Evolutionary conservation across 1,284 basidiomycete genomes (phyloP), one percentile per base, ranked within the genome.

Genomic region (Irpex lacteus): DNA sequence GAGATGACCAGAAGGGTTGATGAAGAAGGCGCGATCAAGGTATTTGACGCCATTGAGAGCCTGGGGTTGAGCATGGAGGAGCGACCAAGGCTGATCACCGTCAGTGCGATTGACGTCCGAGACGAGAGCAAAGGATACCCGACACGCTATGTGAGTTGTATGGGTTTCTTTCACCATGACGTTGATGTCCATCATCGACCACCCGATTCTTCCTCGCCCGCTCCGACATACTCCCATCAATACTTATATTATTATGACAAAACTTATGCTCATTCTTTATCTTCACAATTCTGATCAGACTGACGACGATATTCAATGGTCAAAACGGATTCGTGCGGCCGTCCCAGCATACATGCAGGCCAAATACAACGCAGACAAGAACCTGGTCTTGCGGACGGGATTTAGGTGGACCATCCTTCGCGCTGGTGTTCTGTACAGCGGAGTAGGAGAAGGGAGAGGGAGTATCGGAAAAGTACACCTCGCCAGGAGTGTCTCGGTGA

Each of bases 391-490:
- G 55, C 82, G 89, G 36, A 82, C 80, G 18, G 72, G 80, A 0
- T 89, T 93, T 76, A 81, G 86, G 55, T 92, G 85, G 85, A 87
- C 86, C 6, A 88, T 92, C 52, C 75, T 93, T 13, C 84, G 91
- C 3, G 90, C 91, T 2, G 87, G 87, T 2, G 76, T 76, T 0
- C 77, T 93, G 15, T 80, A 76, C 0, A 80, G 90, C 64, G 79
- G 81, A 1, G 77, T 83, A 0, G 85, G 85, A 0, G 81, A 77
- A 1, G 86, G 86, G 1, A 83, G 77, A 50, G 85, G 81, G 0
- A 71, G 76, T 26, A 76, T 91, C 54, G 90, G 90, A 4, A 76
- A 77, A 61, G 86, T 85, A 0, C 86, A 85, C 69, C 59, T 89
- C 15, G 74, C 67, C 0, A 70, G 69, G n/a, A 72, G 74, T 0